These are phyloP conservation scores for Fusarium abutilonis DNA, from an alignment of 2,329 filamentous ascomycete genomes.

Conservation along the genomic window DNA sequence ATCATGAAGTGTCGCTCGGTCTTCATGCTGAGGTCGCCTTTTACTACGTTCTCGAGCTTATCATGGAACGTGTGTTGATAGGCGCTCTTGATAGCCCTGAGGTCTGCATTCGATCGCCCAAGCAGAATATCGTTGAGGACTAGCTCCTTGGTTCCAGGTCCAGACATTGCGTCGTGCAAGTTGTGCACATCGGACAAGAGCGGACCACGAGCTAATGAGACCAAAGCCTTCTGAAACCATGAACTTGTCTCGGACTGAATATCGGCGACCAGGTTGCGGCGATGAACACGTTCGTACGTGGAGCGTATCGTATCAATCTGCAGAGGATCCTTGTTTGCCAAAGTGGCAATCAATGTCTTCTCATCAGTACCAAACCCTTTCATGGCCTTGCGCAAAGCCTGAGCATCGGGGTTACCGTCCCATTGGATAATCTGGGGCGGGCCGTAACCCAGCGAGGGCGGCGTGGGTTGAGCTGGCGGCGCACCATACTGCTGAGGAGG, in stretches of 20 bases:
- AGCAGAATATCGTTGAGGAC: slow-evolving; percentile 89
- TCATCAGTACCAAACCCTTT: slow-evolving; percentile 95
- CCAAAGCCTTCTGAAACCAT: slow-evolving; percentile 77
- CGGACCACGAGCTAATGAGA: slow-evolving; percentile 81
- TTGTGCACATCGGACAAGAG: slow-evolving; percentile 78
- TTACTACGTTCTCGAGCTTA: slow-evolving; percentile 76
- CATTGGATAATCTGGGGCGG: slow-evolving; percentile 74
- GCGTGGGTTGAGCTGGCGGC: slow-evolving; percentile 62
- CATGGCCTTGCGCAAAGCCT: slow-evolving; percentile 82
- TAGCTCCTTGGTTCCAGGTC: slow-evolving; percentile 85
- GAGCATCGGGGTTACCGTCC: slow-evolving; percentile 75
- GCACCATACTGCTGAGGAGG: slow-evolving; percentile 52
- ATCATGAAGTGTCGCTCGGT: slow-evolving; percentile 87
- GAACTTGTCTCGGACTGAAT: slow-evolving; percentile 80
- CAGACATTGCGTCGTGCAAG: slow-evolving; percentile 76
- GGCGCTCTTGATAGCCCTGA: slow-evolving; percentile 83
- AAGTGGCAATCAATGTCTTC: slow-evolving; percentile 73
- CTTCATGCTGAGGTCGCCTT: slow-evolving; percentile 83
- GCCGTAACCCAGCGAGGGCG: slow-evolving; percentile 78
- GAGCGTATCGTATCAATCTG: slow-evolving; percentile 76
- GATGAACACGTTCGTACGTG: slow-evolving; percentile 71
- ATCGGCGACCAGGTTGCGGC: slow-evolving; percentile 77
- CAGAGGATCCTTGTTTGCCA: slow-evolving; percentile 79
- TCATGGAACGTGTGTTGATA: slow-evolving; percentile 75
- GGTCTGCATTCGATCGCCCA: slow-evolving; percentile 84